Base-by-base conservation (phyloP, 2,329 filamentous ascomycete species). In the Immersiporthe knoxdaviesiana region DNA sequence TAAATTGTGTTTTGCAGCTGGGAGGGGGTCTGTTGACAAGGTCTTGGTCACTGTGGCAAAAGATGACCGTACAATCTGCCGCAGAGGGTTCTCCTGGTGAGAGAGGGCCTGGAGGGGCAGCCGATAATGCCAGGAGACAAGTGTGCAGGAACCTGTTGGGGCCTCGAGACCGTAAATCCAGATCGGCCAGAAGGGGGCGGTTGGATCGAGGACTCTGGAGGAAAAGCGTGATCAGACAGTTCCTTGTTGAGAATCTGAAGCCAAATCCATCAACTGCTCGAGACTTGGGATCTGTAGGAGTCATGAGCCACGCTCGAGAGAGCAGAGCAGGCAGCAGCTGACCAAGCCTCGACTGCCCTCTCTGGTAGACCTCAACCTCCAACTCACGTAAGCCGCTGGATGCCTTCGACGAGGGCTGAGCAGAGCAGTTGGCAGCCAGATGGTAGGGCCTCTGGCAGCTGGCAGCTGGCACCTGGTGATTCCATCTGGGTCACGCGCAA, bases 291-390 rank as follows among this genome's bases (percentile, higher is more conserved):
- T 7, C 18, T 30, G 18, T 35, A 11, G n/a, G 44, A 56, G 64
- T 62, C 69, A 69, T 52, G 60, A 69, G 69, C 52, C 50, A 39
- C 39, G 54, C 21, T 32, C 10, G 18, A 52, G 63, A 52, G 63
- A 67, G 35, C n/a, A 35, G 27, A 68, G 67, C 64, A 71, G 69
- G 69, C 69, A 71, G 67, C 65, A 66, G 65, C 65, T 66, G 65
- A 66, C 65, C 54, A 1, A 39, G 32, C 24, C 12, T 2, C 12
- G 35, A 37, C 32, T 52, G 58, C 32, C 21, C 21, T 61, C 35
- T 24, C 21, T 14, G 44, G 18, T 7, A 10, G 11, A 16, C 18
- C 18, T 39, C 21, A 30, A 27, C 35, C 59, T 41, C 14, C 7
- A 16, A 35, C 64, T 66, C 64, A 66, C 54, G 64, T 66, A 66